Evolutionary conservation across 371 early-diverging fungal genomes (phyloP).

Genomic region (Batkoa obscura): DNA sequence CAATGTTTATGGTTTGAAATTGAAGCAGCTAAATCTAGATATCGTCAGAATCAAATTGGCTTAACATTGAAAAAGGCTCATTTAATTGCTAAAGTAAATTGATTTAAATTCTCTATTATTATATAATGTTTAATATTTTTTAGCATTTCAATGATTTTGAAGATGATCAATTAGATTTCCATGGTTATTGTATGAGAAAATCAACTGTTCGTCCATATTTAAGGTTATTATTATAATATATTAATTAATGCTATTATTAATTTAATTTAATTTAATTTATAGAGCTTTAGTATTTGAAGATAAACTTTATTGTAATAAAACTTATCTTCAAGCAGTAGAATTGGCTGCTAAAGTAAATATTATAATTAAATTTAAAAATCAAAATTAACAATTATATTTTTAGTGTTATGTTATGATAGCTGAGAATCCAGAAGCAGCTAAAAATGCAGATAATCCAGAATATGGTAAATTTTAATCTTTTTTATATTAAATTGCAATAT

Average conservation of each 20-base stretch:
- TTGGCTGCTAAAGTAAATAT: slow-evolving; percentile 35
- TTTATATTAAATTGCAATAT: neutral
- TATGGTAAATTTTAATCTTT: slow-evolving; percentile 6
- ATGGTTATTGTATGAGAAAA: slow-evolving; percentile 81
- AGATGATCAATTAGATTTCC: slow-evolving; percentile 95
- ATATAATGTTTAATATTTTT: neutral
- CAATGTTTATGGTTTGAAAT: slow-evolving; percentile 76
- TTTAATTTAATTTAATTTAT: neutral
- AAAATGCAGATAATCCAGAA: slow-evolving; percentile 13
- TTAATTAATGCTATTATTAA: neutral
- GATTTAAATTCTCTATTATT: neutral
- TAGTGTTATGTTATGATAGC: slow-evolving; percentile 39
- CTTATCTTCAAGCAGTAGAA: slow-evolving; percentile 54
- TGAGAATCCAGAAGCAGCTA: slow-evolving; percentile 30
- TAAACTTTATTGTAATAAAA: slow-evolving; percentile 38
- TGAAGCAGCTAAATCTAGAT: slow-evolving; percentile 51
- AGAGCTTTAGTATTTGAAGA: slow-evolving; percentile 63
- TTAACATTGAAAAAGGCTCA: slow-evolving; percentile 74
- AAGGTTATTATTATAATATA: slow-evolving; percentile 11
- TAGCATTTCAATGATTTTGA: slow-evolving; percentile 50
- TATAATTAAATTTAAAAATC: neutral
- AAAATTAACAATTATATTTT: neutral
- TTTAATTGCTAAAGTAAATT: slow-evolving; percentile 42
- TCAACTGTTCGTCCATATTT: slow-evolving; percentile 71
- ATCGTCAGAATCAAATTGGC: slow-evolving; percentile 46